Evolutionary conservation across 2,329 filamentous ascomycete genomes (phyloP), one percentile per base, ranked within the genome.

Genomic region (Aspergillus fumigatus): DNA sequence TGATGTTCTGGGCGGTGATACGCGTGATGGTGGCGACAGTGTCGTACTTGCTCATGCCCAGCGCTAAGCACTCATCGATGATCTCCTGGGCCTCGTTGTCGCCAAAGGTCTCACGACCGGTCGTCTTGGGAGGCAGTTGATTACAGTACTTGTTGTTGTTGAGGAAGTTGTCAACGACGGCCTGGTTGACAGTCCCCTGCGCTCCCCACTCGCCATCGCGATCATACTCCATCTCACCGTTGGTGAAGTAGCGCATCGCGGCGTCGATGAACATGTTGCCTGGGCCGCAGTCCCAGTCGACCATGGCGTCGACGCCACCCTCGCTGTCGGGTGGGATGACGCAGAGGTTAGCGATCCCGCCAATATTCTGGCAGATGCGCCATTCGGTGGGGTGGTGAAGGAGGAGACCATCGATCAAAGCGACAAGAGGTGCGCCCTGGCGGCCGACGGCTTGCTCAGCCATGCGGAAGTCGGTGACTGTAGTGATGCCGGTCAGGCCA

Each of bases 291-390:
- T 83, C 79, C 58, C 83, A 81, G 63, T 82, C 80, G 62, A 78
- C 79, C 55, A 73, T 76, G 48, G 73, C 71, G 58, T 72, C 67
- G 29, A 73, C 66, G 25, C 75, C 65, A 14, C 68, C 68, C 51
- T 80, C 75, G 4, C 52, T 61, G 52, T 69, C 68, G 0, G 81
- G 77, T 2, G 80, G 81, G 51, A 85, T 82, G 69, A 85, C 84
- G 70, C 80, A 85, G 26, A 86, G 80, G 61, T 83, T 86, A 26
- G 80, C 81, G 47, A 86, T 84, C 32, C 83, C 82, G 51, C 82
- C 82, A 53, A 86, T 85, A 63, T 85, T 85, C 64, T 86, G 81
- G 67, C 82, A 85, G 2, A 80, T 81, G 29, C 84, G 79, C 7
- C 83, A 71, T 67, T 83, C 84, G 4, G 70, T 80, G 0, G 82